These are phyloP conservation scores for Condylostoma magnum DNA, from an alignment of 169 alveolate genomes.

Conservation along the genomic window DNA sequence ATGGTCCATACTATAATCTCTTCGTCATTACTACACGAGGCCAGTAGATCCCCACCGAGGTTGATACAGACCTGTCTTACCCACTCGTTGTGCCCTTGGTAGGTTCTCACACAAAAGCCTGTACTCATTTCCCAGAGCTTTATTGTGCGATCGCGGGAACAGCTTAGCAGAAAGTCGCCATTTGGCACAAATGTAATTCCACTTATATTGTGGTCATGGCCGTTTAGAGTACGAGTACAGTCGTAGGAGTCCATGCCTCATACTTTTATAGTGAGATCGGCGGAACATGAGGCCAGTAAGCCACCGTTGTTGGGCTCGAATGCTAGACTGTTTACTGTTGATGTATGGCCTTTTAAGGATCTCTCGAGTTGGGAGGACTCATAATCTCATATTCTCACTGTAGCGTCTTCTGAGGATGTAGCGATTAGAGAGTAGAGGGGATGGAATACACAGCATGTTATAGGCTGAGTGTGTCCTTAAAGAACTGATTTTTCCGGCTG, in stretches of 20 bases:
- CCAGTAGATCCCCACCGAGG: constrained; percentile 42
- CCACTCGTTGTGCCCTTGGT: constrained; percentile 80
- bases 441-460: constrained; percentile 69
- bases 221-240: constrained; percentile 73
- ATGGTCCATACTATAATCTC: constrained; percentile 60
- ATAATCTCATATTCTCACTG: constrained; percentile 86
- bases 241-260: constrained; percentile 62
- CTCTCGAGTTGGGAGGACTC: constrained; percentile 71
- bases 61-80: constrained; percentile 56
- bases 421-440: constrained; percentile 66
- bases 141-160: constrained; percentile 80
- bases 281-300: constrained; percentile 76
- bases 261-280: constrained; percentile 80
- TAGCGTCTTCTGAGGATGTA: constrained; percentile 83
- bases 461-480: constrained; percentile 61
- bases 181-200: constrained; percentile 70
- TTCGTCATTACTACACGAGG: constrained; percentile 54
- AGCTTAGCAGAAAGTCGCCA: constrained; percentile 78
- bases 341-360: constrained; percentile 76
- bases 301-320: constrained; percentile 63
- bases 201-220: constrained; percentile 85
- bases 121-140: constrained; percentile 84
- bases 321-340: constrained; percentile 59
- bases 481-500: constrained; percentile 49
- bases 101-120: constrained; percentile 78